phyloP scores from a whole-genome alignment of 805 yeast species.

The Yamadazyma paraphyllophila region DNA sequence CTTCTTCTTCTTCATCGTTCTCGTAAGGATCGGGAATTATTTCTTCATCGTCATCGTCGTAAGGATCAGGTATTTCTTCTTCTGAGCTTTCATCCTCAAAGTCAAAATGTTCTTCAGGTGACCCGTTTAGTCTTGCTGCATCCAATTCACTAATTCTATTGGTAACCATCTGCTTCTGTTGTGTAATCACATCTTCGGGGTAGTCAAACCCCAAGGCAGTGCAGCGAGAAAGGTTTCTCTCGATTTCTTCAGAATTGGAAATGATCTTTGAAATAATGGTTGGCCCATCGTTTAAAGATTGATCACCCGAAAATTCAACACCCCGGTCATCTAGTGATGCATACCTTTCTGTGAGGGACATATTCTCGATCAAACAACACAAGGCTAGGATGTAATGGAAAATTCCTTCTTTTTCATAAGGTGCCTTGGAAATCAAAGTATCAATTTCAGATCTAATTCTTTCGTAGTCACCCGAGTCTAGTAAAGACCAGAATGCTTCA shows the following conservation, averaged over 20 bases:
- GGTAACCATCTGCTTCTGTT: constrained; percentile 11
- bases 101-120: not conserved
- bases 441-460: constrained; percentile 34
- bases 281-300: constrained; percentile 1
- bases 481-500: constrained; percentile 42
- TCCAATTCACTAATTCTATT: constrained; percentile 7
- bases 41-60: constrained; percentile 2
- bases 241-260: constrained; percentile 11
- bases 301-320: constrained; percentile 8
- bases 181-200: constrained; percentile 21
- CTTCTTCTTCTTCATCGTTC: not conserved
- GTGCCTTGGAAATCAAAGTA: constrained; percentile 40
- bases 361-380: constrained; percentile 25
- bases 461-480: constrained; percentile 33
- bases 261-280: constrained; percentile 12
- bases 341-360: constrained; percentile 17
- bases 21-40: constrained; percentile 5
- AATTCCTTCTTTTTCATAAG: constrained; percentile 42
- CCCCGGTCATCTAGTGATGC: constrained; percentile 1
- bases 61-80: constrained; percentile 6
- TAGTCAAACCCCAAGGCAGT: constrained; percentile 22
- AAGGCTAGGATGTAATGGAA: constrained; percentile 35
- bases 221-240: constrained; percentile 21
- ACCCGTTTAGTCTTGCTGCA: not conserved
- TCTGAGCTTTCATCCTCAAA: not conserved